Evolutionary conservation across 768 basidiomycete species (phyloP), one percentile per base, ranked within the genome.

Genomic region (Suillus decipiens): DNA sequence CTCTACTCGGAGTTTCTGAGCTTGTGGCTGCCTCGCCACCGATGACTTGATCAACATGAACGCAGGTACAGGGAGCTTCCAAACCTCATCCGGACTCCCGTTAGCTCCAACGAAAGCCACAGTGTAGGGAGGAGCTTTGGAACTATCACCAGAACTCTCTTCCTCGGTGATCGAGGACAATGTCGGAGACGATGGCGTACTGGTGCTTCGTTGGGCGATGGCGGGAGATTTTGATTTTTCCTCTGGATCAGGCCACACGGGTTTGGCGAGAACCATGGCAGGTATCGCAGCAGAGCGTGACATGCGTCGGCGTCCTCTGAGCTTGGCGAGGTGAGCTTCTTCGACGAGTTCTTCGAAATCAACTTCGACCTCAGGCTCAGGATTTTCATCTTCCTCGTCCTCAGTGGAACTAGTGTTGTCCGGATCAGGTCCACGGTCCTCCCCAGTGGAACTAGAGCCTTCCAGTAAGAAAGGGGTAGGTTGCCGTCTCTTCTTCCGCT

Each of bases 301-400:
- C 17, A 41, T 31, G 11, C 37, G 56, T 31, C 56, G 56, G 28
- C 56, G 39, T 24, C 39, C 37, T 57, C 37, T 57, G 14, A 57
- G 24, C 41, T 19, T 57, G 28, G 56, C 56, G 39, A 41, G 28
- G 12, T 57, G 56, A 41, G 56, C 56, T 39, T 41, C 17, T 28
- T 57, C 56, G 2, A 41, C 24, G 56, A 57, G 56, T 41, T 57
- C 56, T 41, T 57, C 56, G 39, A 37, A 57, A 41, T 57, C 24
- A 7, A 57, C 24, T 12, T 60, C 53, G 31, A 60, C 14, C 17
- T 60, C 19, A 3, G 53, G 36, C 45, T 60, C 59, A 11, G 59
- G 36, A 3, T 59, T 33, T 34, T 60, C 59, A 31, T 60, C 36
- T 34, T 57, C 56, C 17, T 57, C 56, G 11, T 42, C 39, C 17